These are phyloP conservation scores for Aspergillus hiratsukae DNA, from an alignment of 2,329 filamentous ascomycete genomes.

Conservation along the genomic window DNA sequence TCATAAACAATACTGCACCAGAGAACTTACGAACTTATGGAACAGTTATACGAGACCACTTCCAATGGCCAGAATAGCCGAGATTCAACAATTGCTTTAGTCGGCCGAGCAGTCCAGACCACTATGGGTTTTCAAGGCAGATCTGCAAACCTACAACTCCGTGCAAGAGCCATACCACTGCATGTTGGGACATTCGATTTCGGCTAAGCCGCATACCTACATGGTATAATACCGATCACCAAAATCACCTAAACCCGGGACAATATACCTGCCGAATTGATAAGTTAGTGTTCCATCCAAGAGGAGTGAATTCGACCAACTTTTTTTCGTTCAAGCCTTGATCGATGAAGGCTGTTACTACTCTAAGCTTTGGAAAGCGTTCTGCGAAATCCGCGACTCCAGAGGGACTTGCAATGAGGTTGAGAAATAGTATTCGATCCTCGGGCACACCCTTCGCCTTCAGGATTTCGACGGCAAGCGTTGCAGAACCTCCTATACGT, in stretches of 20 bases:
- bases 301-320: conserved; percentile 53
- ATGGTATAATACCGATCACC: conserved; percentile 94
- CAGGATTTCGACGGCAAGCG: conserved; percentile 93
- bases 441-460: conserved; percentile 88
- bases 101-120: neutral
- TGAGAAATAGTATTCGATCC: conserved; percentile 91
- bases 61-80: neutral
- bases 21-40: conserved; percentile 5
- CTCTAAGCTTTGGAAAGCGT: conserved; percentile 80
- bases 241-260: conserved; percentile 91
- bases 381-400: conserved; percentile 85
- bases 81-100: neutral
- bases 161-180: neutral
- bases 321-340: conserved; percentile 97
- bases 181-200: neutral
- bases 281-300: conserved; percentile 6
- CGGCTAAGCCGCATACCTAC: conserved; percentile 37
- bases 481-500: conserved; percentile 78
- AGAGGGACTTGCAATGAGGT: conserved; percentile 94
- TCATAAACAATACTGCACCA: conserved; percentile 24
- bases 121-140: neutral
- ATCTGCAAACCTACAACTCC: neutral
- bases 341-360: conserved; percentile 95
- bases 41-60: neutral
- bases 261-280: conserved; percentile 68